A percentile compares a stretch with the other conserved stretches of the same genome.
These are phyloP conservation scores for Didymella pomorum DNA, from an alignment of 2,329 filamentous ascomycete genomes.

Conservation along the genomic window DNA sequence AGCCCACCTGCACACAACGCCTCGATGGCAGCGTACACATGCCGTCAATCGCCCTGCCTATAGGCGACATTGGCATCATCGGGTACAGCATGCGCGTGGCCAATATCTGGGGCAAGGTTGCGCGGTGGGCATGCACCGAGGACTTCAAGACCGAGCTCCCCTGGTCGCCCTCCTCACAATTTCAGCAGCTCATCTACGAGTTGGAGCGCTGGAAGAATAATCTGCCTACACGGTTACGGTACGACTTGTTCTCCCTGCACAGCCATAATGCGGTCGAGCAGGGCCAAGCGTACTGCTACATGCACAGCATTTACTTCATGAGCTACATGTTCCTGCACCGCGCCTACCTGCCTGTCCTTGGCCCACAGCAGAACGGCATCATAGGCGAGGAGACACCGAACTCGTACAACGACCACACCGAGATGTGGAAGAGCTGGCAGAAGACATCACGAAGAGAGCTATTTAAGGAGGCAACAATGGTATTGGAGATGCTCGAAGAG, in stretches of 20 bases:
- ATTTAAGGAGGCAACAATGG: conserved; percentile 48
- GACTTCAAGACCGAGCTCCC: conserved; percentile 49
- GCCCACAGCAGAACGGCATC: conserved; percentile 40
- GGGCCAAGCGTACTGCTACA: conserved; percentile 53
- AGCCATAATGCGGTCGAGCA: conserved; percentile 54
- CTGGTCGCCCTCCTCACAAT: conserved; percentile 48
- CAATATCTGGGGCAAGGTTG: conserved; percentile 54
- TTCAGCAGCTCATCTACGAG: conserved; percentile 47
- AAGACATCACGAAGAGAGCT: conserved; percentile 47
- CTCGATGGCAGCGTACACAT: conserved; percentile 44
- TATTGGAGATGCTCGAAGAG: conserved; percentile 53
- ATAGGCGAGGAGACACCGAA: conserved; percentile 42
- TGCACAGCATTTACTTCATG: conserved; percentile 55
- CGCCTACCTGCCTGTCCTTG: conserved; percentile 51
- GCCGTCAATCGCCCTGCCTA: conserved; percentile 37
- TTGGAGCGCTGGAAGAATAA: conserved; percentile 49
- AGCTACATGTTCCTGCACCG: conserved; percentile 53
- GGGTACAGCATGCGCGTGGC: conserved; percentile 51
- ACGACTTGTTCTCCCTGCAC: conserved; percentile 50
- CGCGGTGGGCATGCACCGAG: conserved; percentile 51
- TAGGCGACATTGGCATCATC: conserved; percentile 51
- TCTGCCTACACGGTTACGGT: conserved; percentile 47
- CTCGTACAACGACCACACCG: conserved; percentile 44
- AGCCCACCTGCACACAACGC: conserved; percentile 47
- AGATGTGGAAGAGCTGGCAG: conserved; percentile 50